phyloP scores from a whole-genome alignment of 208 protist species.

The Crithidia thermophila region DNA sequence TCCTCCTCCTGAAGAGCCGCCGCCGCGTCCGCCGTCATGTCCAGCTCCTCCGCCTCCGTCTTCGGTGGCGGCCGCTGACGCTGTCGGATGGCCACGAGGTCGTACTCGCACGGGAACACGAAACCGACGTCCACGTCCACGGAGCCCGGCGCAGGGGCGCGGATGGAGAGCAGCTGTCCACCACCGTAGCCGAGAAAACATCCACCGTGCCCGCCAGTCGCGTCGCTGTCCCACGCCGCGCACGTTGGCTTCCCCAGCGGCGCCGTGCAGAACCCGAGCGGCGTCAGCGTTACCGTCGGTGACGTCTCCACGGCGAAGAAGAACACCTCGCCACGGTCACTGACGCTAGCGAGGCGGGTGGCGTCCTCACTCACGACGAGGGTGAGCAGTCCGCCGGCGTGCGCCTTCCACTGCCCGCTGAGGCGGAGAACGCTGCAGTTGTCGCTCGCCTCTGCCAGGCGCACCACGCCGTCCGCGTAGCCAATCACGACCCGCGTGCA shows the following conservation, averaged over 20 bases:
- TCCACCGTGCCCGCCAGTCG: slow-evolving; percentile 23
- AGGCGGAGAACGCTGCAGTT: slow-evolving; percentile 23
- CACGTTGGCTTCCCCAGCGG: slow-evolving; percentile 56
- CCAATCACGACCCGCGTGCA: slow-evolving; percentile 62
- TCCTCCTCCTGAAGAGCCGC: slow-evolving; percentile 72
- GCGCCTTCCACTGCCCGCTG: slow-evolving; percentile 66
- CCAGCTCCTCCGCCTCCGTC: slow-evolving; percentile 56
- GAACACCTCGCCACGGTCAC: slow-evolving; percentile 88
- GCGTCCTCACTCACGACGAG: slow-evolving; percentile 68
- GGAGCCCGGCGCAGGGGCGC: slow-evolving; percentile 37
- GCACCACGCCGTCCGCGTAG: slow-evolving; percentile 89
- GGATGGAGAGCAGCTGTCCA: slow-evolving; percentile 74
- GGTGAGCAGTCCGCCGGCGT: slow-evolving; percentile 55
- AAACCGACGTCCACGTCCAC: slow-evolving; percentile 72
- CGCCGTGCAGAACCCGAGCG: slow-evolving; percentile 83
- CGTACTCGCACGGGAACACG: slow-evolving; percentile 65
- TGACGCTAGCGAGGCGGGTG: slow-evolving; percentile 80
- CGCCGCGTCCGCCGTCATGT: slow-evolving; percentile 62
- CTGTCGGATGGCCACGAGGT: slow-evolving; percentile 80
- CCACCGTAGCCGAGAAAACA: slow-evolving; percentile 74
- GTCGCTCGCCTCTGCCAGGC: slow-evolving; percentile 50
- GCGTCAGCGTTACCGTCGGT: slow-evolving; percentile 33
- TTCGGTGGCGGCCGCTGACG: slow-evolving; percentile 61
- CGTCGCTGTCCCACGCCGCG: slow-evolving; percentile 64
- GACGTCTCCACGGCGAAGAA: slow-evolving; percentile 84